Evolutionary conservation across 2,329 filamentous ascomycete genomes (phyloP), one percentile per base, ranked within the genome.

Genomic region (Truncatella angustata): DNA sequence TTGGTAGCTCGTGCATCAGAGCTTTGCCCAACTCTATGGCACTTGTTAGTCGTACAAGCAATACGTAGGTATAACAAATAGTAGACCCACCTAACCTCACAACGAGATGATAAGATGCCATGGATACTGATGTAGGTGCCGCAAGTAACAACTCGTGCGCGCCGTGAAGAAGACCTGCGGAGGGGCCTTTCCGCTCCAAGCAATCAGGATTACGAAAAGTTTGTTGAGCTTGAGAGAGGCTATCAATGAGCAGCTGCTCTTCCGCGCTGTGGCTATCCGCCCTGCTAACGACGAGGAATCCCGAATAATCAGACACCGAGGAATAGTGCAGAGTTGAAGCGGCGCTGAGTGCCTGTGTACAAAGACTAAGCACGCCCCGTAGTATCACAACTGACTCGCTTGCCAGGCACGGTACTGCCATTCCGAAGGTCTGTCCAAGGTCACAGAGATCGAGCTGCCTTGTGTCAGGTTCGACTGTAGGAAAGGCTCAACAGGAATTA

Each of bases 391-490:
- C 50, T 0, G 63, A 65, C 30, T 60, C 54, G 43, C 62, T 57
- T 5, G 66, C 62, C 10, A 71, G 53, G 9, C 63, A 60, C 1
- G 70, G 61, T 0, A 69, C 65, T 10, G 66, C 54, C 7, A 74
- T 67, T 1, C 73, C 73, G 54, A 76, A 76, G 0, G 67, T 64
- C 43, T 73, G 73, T 1, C 62, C 62, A 28, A 69, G 57, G 36
- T 76, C 73, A 39, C 67, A 72, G 4, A 75, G 70, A 51, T 76
- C 74, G 21, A 76, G 63, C 73, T 75, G 30, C 16, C 1, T 11
- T 4, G 1, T 20, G n/a, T 26, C 5, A 16, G 35, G 10, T 1
- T 12, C 4, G 20, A 47, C 0, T 5, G 12, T 32, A 5, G 16
- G 21, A 10, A n/a, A 5, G 32, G 11, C 14, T 11, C 12, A 12